Conservation (phyloP, 768 basidiomycete species). For the Boletales sp. region DNA sequence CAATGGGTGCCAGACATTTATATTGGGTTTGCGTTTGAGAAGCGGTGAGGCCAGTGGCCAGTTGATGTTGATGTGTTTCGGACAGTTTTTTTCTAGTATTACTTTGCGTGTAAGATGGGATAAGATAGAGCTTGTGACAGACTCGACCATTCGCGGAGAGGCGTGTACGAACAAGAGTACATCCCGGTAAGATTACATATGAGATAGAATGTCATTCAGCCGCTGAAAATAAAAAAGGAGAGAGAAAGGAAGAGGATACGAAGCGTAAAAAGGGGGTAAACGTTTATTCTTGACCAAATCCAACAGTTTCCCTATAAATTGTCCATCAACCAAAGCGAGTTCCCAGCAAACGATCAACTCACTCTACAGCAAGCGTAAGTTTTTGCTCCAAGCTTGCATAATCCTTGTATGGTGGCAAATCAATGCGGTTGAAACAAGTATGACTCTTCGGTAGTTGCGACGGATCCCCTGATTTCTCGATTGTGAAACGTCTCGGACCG, state of each 20-base stretch:
- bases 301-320: constrained; percentile 74
- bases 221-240: constrained; percentile 2
- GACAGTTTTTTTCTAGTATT: constrained; percentile 6
- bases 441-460: constrained; percentile 95
- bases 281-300: constrained; percentile 88
- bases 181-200: constrained; percentile 28
- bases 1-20: constrained; percentile 68
- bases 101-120: constrained; percentile 1
- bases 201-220: constrained; percentile 23
- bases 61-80: background rate
- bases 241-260: background rate
- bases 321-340: constrained; percentile 14
- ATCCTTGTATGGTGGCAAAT: constrained; percentile 96
- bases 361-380: constrained; percentile 92
- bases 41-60: constrained; percentile 33
- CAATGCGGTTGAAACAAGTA: constrained; percentile 95
- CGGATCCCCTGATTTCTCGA: constrained; percentile 97
- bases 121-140: constrained; percentile 1
- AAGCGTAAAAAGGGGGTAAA: constrained; percentile 15
- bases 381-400: constrained; percentile 94
- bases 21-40: constrained; percentile 89
- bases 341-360: constrained; percentile 35
- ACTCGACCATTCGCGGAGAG: background rate
- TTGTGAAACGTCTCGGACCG: constrained; percentile 94
- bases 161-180: constrained; percentile 12